Conservation (phyloP, 2,329 filamentous ascomycete genomes). For the Aspergillus melleus region DNA sequence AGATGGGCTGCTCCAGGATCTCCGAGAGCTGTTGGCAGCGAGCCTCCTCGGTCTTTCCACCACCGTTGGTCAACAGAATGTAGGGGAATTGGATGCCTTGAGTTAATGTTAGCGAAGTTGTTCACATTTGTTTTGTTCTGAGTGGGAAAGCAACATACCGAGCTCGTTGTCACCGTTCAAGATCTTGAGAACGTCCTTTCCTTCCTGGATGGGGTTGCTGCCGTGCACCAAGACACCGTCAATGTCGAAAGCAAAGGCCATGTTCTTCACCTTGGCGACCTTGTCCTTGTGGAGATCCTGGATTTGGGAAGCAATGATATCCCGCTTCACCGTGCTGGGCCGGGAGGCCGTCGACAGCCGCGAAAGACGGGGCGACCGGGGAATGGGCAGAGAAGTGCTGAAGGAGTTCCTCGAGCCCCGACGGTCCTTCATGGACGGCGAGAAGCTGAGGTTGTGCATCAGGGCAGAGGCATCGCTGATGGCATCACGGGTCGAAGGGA, state of each 20-base stretch:
- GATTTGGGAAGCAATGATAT: constrained; percentile 68
- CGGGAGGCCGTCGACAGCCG: constrained; percentile 63
- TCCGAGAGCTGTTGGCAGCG: constrained; percentile 68
- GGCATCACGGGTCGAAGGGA: constrained; percentile 67
- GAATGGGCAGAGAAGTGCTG: constrained; percentile 72
- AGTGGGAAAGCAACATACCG: constrained; percentile 27
- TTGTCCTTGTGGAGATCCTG: constrained; percentile 67
- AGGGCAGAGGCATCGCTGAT: constrained; percentile 67
- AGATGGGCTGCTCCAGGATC: constrained; percentile 65
- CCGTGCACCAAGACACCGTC: constrained; percentile 75
- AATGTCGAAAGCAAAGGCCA: constrained; percentile 72
- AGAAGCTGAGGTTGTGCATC: constrained; percentile 71
- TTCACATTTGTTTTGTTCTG: neutral
- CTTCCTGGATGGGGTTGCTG: constrained; percentile 68
- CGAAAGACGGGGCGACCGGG: constrained; percentile 67
- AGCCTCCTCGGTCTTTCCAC: constrained; percentile 67
- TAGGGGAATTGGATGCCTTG: constrained; percentile 69
- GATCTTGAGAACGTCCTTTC: constrained; percentile 65
- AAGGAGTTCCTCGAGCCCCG: constrained; percentile 74
- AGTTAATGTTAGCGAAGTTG: neutral
- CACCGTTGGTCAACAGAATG: constrained; percentile 75
- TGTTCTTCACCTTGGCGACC: constrained; percentile 70
- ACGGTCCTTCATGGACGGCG: constrained; percentile 67
- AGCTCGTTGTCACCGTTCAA: constrained; percentile 75
- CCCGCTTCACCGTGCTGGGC: constrained; percentile 55